Conservation (phyloP, 2,329 filamentous ascomycete genomes). For the Huntiella savannae region DNA sequence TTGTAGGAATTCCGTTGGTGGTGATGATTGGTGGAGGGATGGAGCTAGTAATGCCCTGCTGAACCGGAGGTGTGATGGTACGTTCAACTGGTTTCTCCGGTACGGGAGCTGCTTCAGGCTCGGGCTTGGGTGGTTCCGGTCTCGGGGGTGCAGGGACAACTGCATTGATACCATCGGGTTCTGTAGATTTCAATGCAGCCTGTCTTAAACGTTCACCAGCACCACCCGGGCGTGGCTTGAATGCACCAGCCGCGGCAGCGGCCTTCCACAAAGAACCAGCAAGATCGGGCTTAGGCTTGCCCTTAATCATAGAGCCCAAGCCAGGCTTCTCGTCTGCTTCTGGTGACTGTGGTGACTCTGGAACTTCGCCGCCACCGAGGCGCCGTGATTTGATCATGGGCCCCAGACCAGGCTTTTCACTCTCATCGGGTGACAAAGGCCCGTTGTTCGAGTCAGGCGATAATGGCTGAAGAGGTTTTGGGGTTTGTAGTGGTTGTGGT, state of each 20-base stretch:
- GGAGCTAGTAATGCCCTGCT: constrained; percentile 6
- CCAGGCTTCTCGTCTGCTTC: constrained; percentile 43
- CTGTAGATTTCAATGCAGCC: constrained; percentile 34
- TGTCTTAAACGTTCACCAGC: constrained; percentile 62
- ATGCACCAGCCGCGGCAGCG: constrained; percentile 42
- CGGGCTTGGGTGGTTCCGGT: constrained; percentile 15
- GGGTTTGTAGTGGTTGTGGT: constrained; percentile 5
- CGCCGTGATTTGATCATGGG: constrained; percentile 66
- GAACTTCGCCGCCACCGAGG: constrained; percentile 30
- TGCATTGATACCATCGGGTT: constrained; percentile 73
- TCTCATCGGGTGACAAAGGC: constrained; percentile 15
- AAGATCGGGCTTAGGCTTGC: constrained; percentile 55
- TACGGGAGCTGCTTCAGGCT: constrained; percentile 15
- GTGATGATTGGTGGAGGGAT: constrained; percentile 11
- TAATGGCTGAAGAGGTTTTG: constrained; percentile 10
- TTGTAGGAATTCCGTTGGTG: constrained; percentile 1
- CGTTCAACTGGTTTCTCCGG: constrained; percentile 16
- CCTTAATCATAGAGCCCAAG: constrained; percentile 78
- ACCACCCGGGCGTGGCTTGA: constrained; percentile 76
- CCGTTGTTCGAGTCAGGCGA: constrained; percentile 14
- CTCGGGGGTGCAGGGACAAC: constrained; percentile 64
- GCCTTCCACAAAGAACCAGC: constrained; percentile 65
- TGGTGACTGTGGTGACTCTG: constrained; percentile 4
- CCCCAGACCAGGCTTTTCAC: constrained; percentile 49
- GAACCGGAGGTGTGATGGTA: constrained; percentile 14